Evolutionary conservation across 2,329 filamentous ascomycete species (phyloP).

Genomic region (Sarocladium strictum): DNA sequence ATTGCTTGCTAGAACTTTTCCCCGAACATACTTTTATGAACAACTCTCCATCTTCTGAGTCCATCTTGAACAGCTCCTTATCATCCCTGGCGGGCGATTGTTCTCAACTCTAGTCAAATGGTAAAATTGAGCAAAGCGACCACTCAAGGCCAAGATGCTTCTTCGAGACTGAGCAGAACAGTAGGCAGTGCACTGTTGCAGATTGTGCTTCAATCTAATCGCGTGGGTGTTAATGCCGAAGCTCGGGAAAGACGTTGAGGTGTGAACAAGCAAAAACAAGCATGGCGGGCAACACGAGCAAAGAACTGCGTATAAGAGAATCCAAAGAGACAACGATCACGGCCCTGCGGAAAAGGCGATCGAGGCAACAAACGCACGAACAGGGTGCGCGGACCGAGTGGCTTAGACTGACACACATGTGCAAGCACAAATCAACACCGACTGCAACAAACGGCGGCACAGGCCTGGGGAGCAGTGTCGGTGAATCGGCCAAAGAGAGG

Average conservation of each 20-base stretch:
- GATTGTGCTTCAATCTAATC: neutral
- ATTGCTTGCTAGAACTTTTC: neutral
- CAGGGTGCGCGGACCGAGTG: neutral
- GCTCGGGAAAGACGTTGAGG: neutral
- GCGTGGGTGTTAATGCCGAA: constrained; percentile 3
- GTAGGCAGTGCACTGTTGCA: neutral
- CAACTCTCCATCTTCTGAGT: constrained; percentile 83
- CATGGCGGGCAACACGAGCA: neutral
- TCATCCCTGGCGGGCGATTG: constrained; percentile 3
- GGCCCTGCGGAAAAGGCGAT: neutral
- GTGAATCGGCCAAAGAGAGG: neutral
- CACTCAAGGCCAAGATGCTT: no score
- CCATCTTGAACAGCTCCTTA: constrained; percentile 44
- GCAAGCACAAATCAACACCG: neutral
- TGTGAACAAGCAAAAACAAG: neutral
- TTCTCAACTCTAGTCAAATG: no score
- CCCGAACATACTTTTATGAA: constrained; percentile 69
- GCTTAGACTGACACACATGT: constrained; percentile 2
- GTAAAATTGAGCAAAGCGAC: no score
- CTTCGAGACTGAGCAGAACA: neutral
- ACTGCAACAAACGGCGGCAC: neutral
- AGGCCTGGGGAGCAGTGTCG: no score
- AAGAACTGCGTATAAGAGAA: neutral
- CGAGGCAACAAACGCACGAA: neutral
- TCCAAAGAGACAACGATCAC: neutral